phyloP scores from a whole-genome alignment of 768 basidiomycete genomes.

The Tylopilus sp. region DNA sequence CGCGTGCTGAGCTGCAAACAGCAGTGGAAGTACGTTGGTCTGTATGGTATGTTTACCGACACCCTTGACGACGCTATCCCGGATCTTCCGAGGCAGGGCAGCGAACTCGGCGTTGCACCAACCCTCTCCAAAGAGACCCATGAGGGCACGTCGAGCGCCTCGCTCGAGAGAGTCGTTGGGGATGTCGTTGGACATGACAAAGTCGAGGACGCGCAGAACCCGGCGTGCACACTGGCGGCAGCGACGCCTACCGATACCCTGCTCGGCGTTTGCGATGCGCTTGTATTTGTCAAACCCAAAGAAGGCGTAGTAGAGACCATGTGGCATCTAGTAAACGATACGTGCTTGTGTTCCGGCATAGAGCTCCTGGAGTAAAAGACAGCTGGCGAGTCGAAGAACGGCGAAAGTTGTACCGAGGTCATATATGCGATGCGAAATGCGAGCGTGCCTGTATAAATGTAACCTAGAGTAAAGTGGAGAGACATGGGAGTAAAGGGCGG shows the following conservation, averaged over 20 bases:
- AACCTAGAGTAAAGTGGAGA: constrained; percentile 90
- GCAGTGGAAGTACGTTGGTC: constrained; percentile 60
- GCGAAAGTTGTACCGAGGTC: constrained; percentile 91
- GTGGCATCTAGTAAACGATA: constrained; percentile 84
- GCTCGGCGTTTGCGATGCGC: constrained; percentile 64
- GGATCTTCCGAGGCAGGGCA: constrained; percentile 56
- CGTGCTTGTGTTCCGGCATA: constrained; percentile 81
- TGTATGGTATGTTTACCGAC: constrained; percentile 69
- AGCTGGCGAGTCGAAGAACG: constrained; percentile 79
- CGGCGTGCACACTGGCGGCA: constrained; percentile 82
- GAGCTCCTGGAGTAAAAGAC: constrained; percentile 72
- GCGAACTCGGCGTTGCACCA: constrained; percentile 88
- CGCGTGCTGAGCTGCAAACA: constrained; percentile 65
- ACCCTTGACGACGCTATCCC: constrained; percentile 69
- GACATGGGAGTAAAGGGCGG: constrained; percentile 96
- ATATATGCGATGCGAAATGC: constrained; percentile 87
- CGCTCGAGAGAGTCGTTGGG: constrained; percentile 67
- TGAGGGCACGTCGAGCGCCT: constrained; percentile 71
- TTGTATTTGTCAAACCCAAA: constrained; percentile 80
- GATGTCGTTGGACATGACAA: constrained; percentile 74
- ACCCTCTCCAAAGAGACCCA: constrained; percentile 82
- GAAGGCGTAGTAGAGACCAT: constrained; percentile 85
- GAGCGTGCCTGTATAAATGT: constrained; percentile 93
- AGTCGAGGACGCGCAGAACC: constrained; percentile 79
- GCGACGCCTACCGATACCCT: constrained; percentile 81